Evolutionary conservation across 108 stramenopile species (phyloP).

Genomic region (Craspedostauros australis): DNA sequence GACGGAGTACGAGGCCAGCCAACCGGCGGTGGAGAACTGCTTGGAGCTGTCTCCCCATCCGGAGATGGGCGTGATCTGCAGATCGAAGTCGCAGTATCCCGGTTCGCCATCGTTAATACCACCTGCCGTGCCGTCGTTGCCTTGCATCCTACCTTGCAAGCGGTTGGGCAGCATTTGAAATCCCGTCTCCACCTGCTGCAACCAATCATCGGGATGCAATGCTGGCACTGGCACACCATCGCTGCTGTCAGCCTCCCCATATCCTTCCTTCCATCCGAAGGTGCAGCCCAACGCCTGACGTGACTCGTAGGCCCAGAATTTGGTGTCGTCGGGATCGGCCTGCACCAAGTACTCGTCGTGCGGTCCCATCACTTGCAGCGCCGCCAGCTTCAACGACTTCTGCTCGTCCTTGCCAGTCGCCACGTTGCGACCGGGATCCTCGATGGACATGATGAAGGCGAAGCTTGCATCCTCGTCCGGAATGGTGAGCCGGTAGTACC

Average conservation of each 20-base stretch:
- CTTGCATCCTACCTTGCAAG: constrained; percentile 50
- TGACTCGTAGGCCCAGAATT: constrained; percentile 72
- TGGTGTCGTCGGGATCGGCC: constrained; percentile 60
- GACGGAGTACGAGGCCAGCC: constrained; percentile 66
- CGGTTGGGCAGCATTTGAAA: constrained; percentile 71
- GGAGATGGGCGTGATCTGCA: constrained; percentile 48
- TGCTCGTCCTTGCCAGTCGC: too few species aligned
- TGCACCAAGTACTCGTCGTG: constrained; percentile 72
- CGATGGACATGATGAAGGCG: constrained; percentile 78
- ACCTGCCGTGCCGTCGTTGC: constrained; percentile 65
- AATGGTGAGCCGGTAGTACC: constrained; percentile 84
- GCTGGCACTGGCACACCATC: constrained; percentile 10
- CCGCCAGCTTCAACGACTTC: constrained; percentile 50
- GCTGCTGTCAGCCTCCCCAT: neutral
- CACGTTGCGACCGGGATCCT: constrained; percentile 53
- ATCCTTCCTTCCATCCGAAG: constrained; percentile 39
- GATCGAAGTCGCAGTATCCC: constrained; percentile 57
- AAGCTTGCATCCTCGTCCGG: constrained; percentile 58
- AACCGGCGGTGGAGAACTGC: constrained; percentile 12
- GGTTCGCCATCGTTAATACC: constrained; percentile 41
- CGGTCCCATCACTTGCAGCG: constrained; percentile 77
- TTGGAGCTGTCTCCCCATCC: constrained; percentile 47
- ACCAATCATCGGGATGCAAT: constrained; percentile 45
- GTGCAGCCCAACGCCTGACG: constrained; percentile 69
- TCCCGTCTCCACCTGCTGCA: constrained; percentile 47